phyloP scores from a whole-genome alignment of 768 basidiomycete species.

The Mycena amicta region DNA sequence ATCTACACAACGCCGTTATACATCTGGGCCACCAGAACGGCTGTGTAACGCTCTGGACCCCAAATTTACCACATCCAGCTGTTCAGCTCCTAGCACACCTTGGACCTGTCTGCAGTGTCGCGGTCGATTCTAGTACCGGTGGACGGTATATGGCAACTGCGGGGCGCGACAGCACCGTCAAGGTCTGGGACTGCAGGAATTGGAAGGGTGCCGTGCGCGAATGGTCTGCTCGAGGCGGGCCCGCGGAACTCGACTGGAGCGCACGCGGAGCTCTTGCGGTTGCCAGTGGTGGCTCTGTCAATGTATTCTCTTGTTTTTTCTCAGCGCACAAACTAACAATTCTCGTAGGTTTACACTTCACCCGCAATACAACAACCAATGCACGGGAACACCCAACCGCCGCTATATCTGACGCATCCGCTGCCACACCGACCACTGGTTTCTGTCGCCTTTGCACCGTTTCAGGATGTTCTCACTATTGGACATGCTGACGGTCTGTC shows the following conservation, averaged over 20 bases:
- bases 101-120: slow-evolving; percentile 80
- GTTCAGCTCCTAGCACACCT: slow-evolving; percentile 91
- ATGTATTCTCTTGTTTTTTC: slow-evolving; percentile 44
- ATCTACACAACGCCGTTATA: slow-evolving; percentile 90
- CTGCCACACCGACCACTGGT: slow-evolving; percentile 79
- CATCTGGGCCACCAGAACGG: slow-evolving; percentile 96
- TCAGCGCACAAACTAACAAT: slow-evolving; percentile 3
- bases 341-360: slow-evolving; percentile 67
- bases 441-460: slow-evolving; percentile 83
- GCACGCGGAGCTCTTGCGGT: slow-evolving; percentile 82
- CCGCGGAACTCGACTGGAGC: slow-evolving; percentile 81
- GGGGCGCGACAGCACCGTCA: slow-evolving; percentile 86
- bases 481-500: slow-evolving; percentile 81
- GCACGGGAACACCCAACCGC: slow-evolving; percentile 55
- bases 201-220: slow-evolving; percentile 88
- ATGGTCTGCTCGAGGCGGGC: slow-evolving; percentile 70
- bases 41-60: slow-evolving; percentile 95
- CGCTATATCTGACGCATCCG: slow-evolving; percentile 87
- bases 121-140: slow-evolving; percentile 81
- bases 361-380: slow-evolving; percentile 65
- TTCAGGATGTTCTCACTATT: slow-evolving; percentile 81
- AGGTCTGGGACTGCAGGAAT: slow-evolving; percentile 96
- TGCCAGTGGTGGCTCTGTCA: slow-evolving; percentile 80
- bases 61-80: slow-evolving; percentile 88
- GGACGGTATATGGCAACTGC: slow-evolving; percentile 92